Evolutionary conservation across 2,329 filamentous ascomycete genomes (phyloP), one percentile per base, ranked within the genome.

Genomic region (Sphaerulina musiva): DNA sequence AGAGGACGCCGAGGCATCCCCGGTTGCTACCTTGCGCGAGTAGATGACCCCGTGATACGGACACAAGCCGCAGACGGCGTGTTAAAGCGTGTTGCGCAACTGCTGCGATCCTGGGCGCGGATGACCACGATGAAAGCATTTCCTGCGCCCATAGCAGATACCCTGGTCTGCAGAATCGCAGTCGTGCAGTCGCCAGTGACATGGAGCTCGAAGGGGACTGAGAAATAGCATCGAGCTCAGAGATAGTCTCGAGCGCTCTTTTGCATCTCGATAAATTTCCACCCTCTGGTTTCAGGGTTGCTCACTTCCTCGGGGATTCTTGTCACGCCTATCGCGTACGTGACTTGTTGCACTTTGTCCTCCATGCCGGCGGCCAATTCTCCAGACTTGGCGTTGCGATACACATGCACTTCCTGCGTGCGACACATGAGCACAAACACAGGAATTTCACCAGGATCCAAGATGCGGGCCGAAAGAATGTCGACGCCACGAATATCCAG

Each of bases 361-460:
- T 98, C 93, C 90, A 96, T 97, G 42, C 93, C 93, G 10, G 92
- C 92, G 2, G 92, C 91, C 46, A 98, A 81, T 72, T 96, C 80
- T 60, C 85, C 85, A 1, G 86, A 86, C 79, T 98, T 97, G 55
- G 86, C 84, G 62, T 97, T 95, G 59, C 87, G 83, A 76, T 96
- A 98, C 12, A 97, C 91, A 69, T 98, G 93, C 9, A 98, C 91
- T 73, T 98, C 93, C 71, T 98, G 93, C 9, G 93, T 96, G 61
- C 93, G 81, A 76, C 90, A 95, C 58, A 91, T 96, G 62, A 98
- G 86, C 69, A 98, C 95, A 69, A 98, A 97, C 26, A 98, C 92
- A 2, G 93, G 93, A 40, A 93, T 84, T 72, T 93, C 89, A 60
- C 88, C 87, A 2, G 88, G 88, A 55, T 93, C 89, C 46, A 95